Evolutionary conservation across 2,329 filamentous ascomycete species (phyloP), one percentile per base, ranked within the genome.

Genomic region (Acarospora socialis): DNA sequence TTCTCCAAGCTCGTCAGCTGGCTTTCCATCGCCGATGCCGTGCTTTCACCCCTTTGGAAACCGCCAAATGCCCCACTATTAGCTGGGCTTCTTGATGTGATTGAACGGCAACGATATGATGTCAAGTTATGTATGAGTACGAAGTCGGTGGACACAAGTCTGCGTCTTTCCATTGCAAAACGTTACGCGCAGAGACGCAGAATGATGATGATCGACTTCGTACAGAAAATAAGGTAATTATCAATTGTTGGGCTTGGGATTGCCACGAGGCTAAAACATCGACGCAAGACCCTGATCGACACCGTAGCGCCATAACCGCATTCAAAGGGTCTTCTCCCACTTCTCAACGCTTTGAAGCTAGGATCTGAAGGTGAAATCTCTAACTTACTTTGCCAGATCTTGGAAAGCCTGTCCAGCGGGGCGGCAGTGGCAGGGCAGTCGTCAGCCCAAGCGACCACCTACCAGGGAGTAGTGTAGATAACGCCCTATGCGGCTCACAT

Each of bases 1-100:
- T 19, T 28, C 30, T 43, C 40, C n/a, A 43, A 24, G 6, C 32
- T 28, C 5, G 40, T 37, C 14, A 43, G 34, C 27, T 41, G 40
- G 5, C 24, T 36, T 19, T 43, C 40, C 40, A 43, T 41, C 16
- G 34, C 39, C 2, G 39, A 28, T 8, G 40, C 40, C 1, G 40
- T 41, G n/a, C 30, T 34, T 19, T 43, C 40, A n/a, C 40, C 40
- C 22, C 40, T 43, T n/a, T n/a, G n/a, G n/a, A n/a, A n/a, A n/a
- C n/a, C n/a, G n/a, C n/a, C n/a, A n/a, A n/a, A n/a, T n/a, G n/a
- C n/a, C n/a, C n/a, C n/a, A n/a, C n/a, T n/a, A n/a, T n/a, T n/a
- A n/a, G n/a, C n/a, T n/a, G n/a, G n/a, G n/a, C n/a, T n/a, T n/a
- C n/a, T n/a, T n/a, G n/a, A n/a, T n/a, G n/a, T n/a, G n/a, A n/a